phyloP scores from a whole-genome alignment of 2,329 filamentous ascomycete species.

The Stagonosporopsis cucurbitacearum region DNA sequence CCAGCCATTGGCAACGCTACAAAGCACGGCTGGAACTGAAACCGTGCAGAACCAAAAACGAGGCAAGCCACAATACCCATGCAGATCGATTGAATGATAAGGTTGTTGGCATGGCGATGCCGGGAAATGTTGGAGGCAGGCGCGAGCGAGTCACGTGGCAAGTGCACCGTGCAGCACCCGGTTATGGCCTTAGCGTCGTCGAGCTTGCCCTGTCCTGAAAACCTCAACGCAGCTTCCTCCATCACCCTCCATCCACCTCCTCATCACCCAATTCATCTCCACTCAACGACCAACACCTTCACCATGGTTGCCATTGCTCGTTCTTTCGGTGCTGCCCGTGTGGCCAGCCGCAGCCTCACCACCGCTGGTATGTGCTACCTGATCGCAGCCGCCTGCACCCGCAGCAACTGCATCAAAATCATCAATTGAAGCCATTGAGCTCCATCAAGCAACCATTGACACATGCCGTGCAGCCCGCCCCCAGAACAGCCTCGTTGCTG shows the following conservation, averaged over 20 bases:
- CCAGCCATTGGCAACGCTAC: slow-evolving; percentile 9
- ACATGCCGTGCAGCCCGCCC: slow-evolving; percentile 41
- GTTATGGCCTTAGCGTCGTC: slow-evolving; percentile 27
- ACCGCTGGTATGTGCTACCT: slow-evolving; percentile 43
- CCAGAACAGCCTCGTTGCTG: slow-evolving; percentile 49
- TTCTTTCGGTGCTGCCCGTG: slow-evolving; percentile 50
- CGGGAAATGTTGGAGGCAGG: slow-evolving; percentile 16
- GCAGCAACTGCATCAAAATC: slow-evolving; percentile 36
- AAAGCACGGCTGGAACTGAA: neutral
- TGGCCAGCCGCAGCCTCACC: slow-evolving; percentile 50
- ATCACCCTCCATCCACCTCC: slow-evolving; percentile 20
- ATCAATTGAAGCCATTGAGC: slow-evolving; percentile 35
- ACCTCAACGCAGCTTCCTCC: slow-evolving; percentile 15
- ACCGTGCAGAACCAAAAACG: neutral
- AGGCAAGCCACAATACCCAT: neutral
- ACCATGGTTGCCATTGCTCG: slow-evolving; percentile 51
- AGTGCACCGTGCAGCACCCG: slow-evolving; percentile 11
- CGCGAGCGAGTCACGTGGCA: slow-evolving; percentile 6
- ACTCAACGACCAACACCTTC: slow-evolving; percentile 48
- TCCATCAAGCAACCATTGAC: slow-evolving; percentile 45
- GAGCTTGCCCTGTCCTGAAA: slow-evolving; percentile 22
- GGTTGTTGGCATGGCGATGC: slow-evolving; percentile 19
- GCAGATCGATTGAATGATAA: slow-evolving; percentile 6
- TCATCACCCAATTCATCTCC: slow-evolving; percentile 46
- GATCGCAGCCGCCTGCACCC: slow-evolving; percentile 38